Conservation (phyloP, 1,284 basidiomycete genomes). For the Tilletia horrida region DNA sequence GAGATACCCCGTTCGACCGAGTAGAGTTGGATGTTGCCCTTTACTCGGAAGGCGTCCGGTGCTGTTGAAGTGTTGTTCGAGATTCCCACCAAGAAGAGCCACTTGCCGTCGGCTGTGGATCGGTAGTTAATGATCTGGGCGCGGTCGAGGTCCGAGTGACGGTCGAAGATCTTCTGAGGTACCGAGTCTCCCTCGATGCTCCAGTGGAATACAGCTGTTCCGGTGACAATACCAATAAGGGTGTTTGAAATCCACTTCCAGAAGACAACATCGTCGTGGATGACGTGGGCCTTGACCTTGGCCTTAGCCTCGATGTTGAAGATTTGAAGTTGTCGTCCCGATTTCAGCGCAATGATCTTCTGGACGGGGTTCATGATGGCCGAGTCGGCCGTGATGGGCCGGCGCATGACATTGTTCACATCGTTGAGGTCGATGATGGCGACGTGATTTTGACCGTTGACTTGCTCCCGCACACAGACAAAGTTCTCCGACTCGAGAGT, state of each 20-base stretch:
- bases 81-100: constrained; percentile 95
- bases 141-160: constrained; percentile 87
- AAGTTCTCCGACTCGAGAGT: constrained; percentile 96
- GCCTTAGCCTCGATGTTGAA: constrained; percentile 96
- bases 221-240: constrained; percentile 92
- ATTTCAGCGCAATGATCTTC: constrained; percentile 93
- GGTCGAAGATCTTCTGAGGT: constrained; percentile 90
- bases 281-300: constrained; percentile 93
- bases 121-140: constrained; percentile 99
- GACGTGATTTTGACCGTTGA: constrained; percentile 46
- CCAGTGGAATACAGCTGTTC: constrained; percentile 93
- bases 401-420: constrained; percentile 63
- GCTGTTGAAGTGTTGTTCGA: constrained; percentile 77
- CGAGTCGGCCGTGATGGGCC: constrained; percentile 95
- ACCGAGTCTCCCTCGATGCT: constrained; percentile 68
- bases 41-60: constrained; percentile 61
- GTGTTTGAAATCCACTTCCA: constrained; percentile 97
- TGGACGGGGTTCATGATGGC: constrained; percentile 98
- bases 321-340: constrained; percentile 79
- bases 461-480: constrained; percentile 78
- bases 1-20: constrained; percentile 82
- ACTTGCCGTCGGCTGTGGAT: constrained; percentile 85
- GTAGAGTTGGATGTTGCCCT: constrained; percentile 89
- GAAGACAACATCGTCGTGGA: constrained; percentile 91
- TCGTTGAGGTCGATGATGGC: constrained; percentile 54